Evolutionary conservation across 257 asterid species (phyloP).

Genomic region (Capsicum baccatum): DNA sequence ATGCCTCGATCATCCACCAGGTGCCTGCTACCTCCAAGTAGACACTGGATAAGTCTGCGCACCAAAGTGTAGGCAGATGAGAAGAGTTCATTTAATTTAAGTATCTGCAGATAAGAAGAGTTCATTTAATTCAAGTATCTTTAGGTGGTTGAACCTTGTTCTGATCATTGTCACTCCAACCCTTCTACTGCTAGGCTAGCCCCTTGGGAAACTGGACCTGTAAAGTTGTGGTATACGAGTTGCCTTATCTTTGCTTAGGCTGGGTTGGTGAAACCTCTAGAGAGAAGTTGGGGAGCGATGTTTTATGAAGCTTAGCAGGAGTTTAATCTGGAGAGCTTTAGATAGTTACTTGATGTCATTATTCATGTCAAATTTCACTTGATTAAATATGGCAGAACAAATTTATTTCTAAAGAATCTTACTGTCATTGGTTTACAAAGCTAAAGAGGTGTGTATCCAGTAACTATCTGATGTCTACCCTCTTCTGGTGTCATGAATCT

Average conservation of each 20-base stretch:
- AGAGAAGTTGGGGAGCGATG: not conserved
- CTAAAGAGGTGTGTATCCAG: not conserved
- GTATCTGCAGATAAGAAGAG: not conserved
- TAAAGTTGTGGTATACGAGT: not conserved
- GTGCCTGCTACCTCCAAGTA: not conserved
- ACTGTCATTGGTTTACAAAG: not conserved
- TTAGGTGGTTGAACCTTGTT: not conserved
- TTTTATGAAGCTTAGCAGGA: not conserved
- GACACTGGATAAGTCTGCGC: not conserved
- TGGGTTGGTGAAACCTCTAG: not conserved
- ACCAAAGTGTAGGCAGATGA: not conserved
- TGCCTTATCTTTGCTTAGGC: not conserved
- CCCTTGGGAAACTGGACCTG: not conserved
- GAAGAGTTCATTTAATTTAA: not conserved
- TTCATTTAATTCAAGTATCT: not conserved
- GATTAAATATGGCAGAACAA: not conserved
- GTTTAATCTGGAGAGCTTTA: conserved; percentile 4
- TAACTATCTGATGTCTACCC: not conserved
- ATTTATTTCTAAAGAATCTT: not conserved
- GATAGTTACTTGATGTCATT: not conserved
- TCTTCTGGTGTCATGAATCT: not conserved
- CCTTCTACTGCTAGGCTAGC: not conserved
- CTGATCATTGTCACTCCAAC: not conserved
- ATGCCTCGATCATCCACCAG: not conserved
- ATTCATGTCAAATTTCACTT: not conserved